These are phyloP conservation scores for Mrakia blollopis DNA, from an alignment of 768 basidiomycete species.

Conservation along the genomic window DNA sequence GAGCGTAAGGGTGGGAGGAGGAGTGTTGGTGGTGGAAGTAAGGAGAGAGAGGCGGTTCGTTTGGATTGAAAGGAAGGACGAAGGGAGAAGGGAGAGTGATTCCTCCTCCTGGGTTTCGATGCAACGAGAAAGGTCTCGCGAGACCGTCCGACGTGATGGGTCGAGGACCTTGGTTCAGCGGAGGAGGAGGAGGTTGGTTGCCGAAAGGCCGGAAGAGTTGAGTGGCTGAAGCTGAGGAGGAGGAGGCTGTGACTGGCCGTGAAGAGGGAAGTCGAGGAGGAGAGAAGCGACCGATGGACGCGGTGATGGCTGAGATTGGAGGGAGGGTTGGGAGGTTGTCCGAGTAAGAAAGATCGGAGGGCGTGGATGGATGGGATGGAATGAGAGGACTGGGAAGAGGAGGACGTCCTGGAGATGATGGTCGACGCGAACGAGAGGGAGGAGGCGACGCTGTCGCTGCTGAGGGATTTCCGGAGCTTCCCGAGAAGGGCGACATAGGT, in stretches of 20 bases:
- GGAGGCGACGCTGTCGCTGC: background rate
- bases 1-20: slow-evolving; percentile 1
- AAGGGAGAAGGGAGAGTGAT: background rate
- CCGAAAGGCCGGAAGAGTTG: slow-evolving; percentile 5
- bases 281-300: slow-evolving; percentile 4
- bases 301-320: slow-evolving; percentile 10
- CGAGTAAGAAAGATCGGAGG: background rate
- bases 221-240: background rate
- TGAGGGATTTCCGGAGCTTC: background rate
- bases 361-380: background rate
- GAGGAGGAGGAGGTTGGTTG: background rate
- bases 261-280: background rate
- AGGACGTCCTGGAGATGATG: background rate
- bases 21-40: background rate
- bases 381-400: background rate
- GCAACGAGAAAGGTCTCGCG: background rate
- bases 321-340: background rate
- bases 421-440: background rate
- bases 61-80: background rate
- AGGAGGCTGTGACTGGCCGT: background rate
- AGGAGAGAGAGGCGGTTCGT: background rate
- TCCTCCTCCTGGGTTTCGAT: background rate
- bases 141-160: slow-evolving; percentile 19
- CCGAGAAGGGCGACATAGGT: slow-evolving; percentile 7
- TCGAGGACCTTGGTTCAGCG: background rate